Evolutionary conservation across 805 yeast genomes (phyloP).

Genomic region (Teunomyces cretensis): DNA sequence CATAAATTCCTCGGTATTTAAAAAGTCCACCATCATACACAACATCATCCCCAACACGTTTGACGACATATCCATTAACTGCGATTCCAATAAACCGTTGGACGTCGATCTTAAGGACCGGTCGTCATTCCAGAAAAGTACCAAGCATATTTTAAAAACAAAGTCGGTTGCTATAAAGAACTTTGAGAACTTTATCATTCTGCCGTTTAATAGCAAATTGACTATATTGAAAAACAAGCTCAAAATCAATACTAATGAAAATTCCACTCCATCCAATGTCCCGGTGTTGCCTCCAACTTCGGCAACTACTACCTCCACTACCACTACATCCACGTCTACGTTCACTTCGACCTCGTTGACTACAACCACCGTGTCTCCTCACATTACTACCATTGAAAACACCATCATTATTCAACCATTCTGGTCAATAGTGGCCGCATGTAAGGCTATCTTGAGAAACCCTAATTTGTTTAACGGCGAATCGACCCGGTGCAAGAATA

Average conservation of each 20-base stretch:
- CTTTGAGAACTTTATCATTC: slow-evolving; percentile 14
- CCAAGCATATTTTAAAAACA: slow-evolving; percentile 1
- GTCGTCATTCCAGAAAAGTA: not conserved
- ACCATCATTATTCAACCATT: slow-evolving; percentile 35
- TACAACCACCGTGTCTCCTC: slow-evolving; percentile 11
- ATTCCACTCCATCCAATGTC: not conserved
- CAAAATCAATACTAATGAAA: slow-evolving; percentile 5
- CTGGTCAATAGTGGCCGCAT: slow-evolving; percentile 44
- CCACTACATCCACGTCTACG: slow-evolving; percentile 10
- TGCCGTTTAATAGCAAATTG: slow-evolving; percentile 10
- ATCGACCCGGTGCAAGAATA: slow-evolving; percentile 21
- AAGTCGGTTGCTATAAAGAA: slow-evolving; percentile 13
- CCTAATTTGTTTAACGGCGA: slow-evolving; percentile 34
- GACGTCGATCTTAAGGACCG: slow-evolving; percentile 10
- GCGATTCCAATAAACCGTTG: slow-evolving; percentile 12
- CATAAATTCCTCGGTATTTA: slow-evolving; percentile 12
- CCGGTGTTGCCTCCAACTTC: not conserved
- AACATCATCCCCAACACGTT: slow-evolving; percentile 8
- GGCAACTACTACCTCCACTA: slow-evolving; percentile 8
- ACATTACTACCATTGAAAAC: slow-evolving; percentile 16
- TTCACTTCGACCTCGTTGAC: slow-evolving; percentile 11
- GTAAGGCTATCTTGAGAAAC: slow-evolving; percentile 27
- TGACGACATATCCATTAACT: slow-evolving; percentile 12
- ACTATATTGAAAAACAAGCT: slow-evolving; percentile 8
- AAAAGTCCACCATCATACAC: slow-evolving; percentile 7